phyloP scores from a whole-genome alignment of 2,329 filamentous ascomycete genomes.

The Cercospora janseana region DNA sequence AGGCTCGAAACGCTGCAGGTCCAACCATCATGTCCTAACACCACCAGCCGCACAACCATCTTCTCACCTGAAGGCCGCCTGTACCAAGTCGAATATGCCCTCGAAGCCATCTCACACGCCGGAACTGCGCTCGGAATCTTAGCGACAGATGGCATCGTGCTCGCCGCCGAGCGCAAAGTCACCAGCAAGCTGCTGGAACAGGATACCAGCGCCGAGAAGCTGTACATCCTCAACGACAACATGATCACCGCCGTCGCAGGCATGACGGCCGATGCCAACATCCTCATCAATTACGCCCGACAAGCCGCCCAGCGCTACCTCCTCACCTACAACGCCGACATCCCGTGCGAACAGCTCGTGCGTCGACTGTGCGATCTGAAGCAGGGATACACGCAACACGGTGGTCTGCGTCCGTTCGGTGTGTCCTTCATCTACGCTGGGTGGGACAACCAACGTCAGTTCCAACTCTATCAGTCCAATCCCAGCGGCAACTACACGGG shows the following conservation, averaged over 20 bases:
- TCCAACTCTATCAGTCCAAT: constrained; percentile 99
- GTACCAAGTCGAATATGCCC: constrained; percentile 98
- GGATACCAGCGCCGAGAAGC: constrained; percentile 99
- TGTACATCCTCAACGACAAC: constrained; percentile 99
- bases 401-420: constrained; percentile 95
- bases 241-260: constrained; percentile 99
- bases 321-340: constrained; percentile 99
- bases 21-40: constrained; percentile 8
- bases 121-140: constrained; percentile 95
- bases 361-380: constrained; percentile 95
- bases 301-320: constrained; percentile 97
- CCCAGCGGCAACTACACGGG: constrained; percentile 98
- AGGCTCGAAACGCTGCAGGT: background rate
- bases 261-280: constrained; percentile 99
- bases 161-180: constrained; percentile 97
- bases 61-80: constrained; percentile 98
- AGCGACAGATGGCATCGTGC: constrained; percentile 95
- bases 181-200: constrained; percentile 99
- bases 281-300: constrained; percentile 99
- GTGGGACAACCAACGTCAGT: constrained; percentile 92
- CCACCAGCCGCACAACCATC: constrained; percentile 70
- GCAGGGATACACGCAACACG: constrained; percentile 98
- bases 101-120: constrained; percentile 97
- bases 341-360: constrained; percentile 97
- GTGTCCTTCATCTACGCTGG: constrained; percentile 99